phyloP scores from a whole-genome alignment of 106 monocot genomes.

The Gastrodia elata region DNA sequence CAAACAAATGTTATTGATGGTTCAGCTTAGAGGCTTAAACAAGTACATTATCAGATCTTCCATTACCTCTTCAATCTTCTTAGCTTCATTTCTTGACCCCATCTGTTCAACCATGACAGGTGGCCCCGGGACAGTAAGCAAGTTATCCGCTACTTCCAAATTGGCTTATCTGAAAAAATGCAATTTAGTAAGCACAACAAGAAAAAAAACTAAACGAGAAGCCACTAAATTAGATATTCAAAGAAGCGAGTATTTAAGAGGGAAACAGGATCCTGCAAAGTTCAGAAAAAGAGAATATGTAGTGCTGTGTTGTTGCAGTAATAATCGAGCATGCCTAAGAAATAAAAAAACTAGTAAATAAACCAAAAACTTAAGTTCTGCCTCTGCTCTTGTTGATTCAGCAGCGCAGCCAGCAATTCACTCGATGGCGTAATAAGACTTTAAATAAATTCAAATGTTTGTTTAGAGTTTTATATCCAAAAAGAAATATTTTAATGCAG shows the following conservation, averaged over 20 bases:
- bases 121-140: constrained; percentile 94
- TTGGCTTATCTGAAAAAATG: constrained; percentile 64
- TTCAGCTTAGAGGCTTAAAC: neutral
- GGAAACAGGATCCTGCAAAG: neutral
- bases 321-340: neutral
- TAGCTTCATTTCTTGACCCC: constrained; percentile 95
- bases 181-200: neutral
- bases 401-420: constrained; percentile 92
- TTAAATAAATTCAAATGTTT: neutral
- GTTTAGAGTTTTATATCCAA: neutral
- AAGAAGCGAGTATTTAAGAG: neutral
- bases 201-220: neutral
- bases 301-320: too few relatives aligned
- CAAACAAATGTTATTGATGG: neutral
- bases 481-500: neutral
- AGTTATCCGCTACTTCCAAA: constrained; percentile 46
- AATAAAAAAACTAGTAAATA: neutral
- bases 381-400: constrained; percentile 75
- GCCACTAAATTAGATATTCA: neutral
- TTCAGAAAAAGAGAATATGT: neutral
- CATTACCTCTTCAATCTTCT: constrained; percentile 93
- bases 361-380: constrained; percentile 43
- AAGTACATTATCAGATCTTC: neutral
- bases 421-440: constrained; percentile 67
- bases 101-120: constrained; percentile 83